Base-by-base conservation (phyloP, 2,329 filamentous ascomycete species). In the Sporothrix mexicana region DNA sequence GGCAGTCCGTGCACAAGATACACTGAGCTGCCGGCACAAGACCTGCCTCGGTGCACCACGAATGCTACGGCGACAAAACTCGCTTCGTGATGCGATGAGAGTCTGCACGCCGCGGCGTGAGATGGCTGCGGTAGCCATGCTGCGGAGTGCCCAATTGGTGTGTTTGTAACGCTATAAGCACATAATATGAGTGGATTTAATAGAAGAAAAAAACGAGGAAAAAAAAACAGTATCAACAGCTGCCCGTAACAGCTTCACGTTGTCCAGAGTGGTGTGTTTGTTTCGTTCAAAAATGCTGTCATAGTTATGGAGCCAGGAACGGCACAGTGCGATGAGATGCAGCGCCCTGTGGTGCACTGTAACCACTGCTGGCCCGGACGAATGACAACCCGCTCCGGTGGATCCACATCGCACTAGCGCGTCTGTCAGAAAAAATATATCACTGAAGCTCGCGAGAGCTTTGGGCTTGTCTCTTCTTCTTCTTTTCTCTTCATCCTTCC, bases 401-500 rank as follows among this genome's bases (percentile, higher is more conserved):
- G 13, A 47, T 45, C 73, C 71, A 69, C 69, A 20, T 8, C 7
- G 7, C 59, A 51, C 68, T 70, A 69, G 66, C 61, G 53, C 61
- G 62, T 20, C 5, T 17, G 4, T 7, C 12, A 8, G 74, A 77
- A 75, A 81, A 80, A 81, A 79, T 77, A 72, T 62, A 45, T 62
- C 55, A 68, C 59, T 15, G 30, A 20, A 73, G 73, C 70, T 72
- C 70, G 57, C 17, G 36, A n/a, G 43, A 72, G 41, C 17, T 72
- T 71, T 70, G 68, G 36, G 77, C 76, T 78, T 78, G 78, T 79
- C 75, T 74, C 78, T 78, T 81, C 81, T 81, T 77, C 81, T 78
- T 82, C 83, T 84, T 83, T 87, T 87, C 86, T 84, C 84, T 86
- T 90, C 88, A 92, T 90, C 95, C 94, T 97, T 98, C 95, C 94